Evolutionary conservation across 2,329 filamentous ascomycete species (phyloP), one percentile per base, ranked within the genome.

Genomic region (Hymenoscyphus occultus): DNA sequence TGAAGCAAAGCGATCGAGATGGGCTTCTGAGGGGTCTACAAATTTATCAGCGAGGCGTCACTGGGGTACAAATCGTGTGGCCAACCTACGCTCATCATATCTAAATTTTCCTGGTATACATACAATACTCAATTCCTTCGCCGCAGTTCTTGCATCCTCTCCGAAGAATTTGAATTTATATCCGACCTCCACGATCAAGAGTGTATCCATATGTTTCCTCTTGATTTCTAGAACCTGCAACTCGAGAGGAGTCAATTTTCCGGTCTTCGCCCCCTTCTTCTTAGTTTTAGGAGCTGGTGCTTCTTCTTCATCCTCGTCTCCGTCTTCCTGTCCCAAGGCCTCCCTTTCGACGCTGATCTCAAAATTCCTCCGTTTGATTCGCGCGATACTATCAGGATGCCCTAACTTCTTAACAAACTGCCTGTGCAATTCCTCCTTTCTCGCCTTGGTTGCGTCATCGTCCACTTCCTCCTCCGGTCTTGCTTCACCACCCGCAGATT

Each of bases 111-210:
- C 95, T 0, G 95, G 94, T 71, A 99, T 97, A 76, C 95, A 99
- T 48, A 99, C 90, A 71, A 99, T 97, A 66, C 92, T 91, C 59
- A 99, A 82, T 76, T 94, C 92, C 76, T 94, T 96, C 13, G 93
- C 91, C 4, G 94, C 95, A 62, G 87, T 86, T 62, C 93, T 86
- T 9, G 95, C 95, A 80, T 99, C 95, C 73, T 98, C 94, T 12
- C 95, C 95, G 74, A 97, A 97, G 80, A 99, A 97, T 40, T 91
- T 89, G 78, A 96, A 99, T 76, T 99, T 99, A 80, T 99, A 99
- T 60, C 95, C 95, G 9, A 98, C 95, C 76, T 99, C 94, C 61
- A 98, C 88, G 13, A 98, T 90, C 62, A 99, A 82, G 22, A 99
- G 73, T 0, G 94, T 95, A 75, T 98, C 95, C 80, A 92, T 84